Evolutionary conservation across 2,329 filamentous ascomycete genomes (phyloP).

Genomic region (Xylariaceae sp.): DNA sequence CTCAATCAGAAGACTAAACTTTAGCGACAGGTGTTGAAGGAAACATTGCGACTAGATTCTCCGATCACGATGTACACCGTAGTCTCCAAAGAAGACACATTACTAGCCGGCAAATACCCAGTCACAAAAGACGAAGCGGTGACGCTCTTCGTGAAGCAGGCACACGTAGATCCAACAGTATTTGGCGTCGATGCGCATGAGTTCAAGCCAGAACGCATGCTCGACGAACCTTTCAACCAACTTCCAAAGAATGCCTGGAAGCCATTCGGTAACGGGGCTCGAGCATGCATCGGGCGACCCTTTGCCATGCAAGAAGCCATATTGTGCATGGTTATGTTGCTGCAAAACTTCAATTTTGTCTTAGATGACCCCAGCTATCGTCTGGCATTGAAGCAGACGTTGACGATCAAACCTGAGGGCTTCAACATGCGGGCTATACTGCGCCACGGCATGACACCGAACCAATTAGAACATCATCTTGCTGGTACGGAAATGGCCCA

Average conservation of each 20-base stretch:
- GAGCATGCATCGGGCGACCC: slow-evolving; percentile 67
- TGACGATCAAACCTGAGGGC: slow-evolving; percentile 48
- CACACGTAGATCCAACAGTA: slow-evolving; percentile 59
- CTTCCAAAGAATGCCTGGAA: slow-evolving; percentile 63
- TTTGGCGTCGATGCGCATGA: slow-evolving; percentile 61
- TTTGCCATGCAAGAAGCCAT: slow-evolving; percentile 74
- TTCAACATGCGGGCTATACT: slow-evolving; percentile 49
- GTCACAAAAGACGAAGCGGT: slow-evolving; percentile 50
- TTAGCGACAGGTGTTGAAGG: slow-evolving; percentile 46
- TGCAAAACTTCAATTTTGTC: slow-evolving; percentile 60
- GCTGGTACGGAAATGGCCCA: slow-evolving; percentile 23
- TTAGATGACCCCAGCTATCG: slow-evolving; percentile 51
- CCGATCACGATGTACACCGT: slow-evolving; percentile 57
- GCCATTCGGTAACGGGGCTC: slow-evolving; percentile 68
- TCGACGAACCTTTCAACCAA: slow-evolving; percentile 63
- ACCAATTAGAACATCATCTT: slow-evolving; percentile 42
- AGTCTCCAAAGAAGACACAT: slow-evolving; percentile 46
- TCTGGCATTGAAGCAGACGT: slow-evolving; percentile 40
- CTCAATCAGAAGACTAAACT: neutral
- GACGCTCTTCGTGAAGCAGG: slow-evolving; percentile 43
- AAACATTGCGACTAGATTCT: slow-evolving; percentile 59
- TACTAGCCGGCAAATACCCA: slow-evolving; percentile 59
- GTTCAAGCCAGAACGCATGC: slow-evolving; percentile 69
- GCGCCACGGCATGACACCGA: slow-evolving; percentile 40
- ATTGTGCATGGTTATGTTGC: slow-evolving; percentile 50